These are phyloP conservation scores for Lonicera japonica DNA, from an alignment of 129 eudicot species.

Conservation along the genomic window DNA sequence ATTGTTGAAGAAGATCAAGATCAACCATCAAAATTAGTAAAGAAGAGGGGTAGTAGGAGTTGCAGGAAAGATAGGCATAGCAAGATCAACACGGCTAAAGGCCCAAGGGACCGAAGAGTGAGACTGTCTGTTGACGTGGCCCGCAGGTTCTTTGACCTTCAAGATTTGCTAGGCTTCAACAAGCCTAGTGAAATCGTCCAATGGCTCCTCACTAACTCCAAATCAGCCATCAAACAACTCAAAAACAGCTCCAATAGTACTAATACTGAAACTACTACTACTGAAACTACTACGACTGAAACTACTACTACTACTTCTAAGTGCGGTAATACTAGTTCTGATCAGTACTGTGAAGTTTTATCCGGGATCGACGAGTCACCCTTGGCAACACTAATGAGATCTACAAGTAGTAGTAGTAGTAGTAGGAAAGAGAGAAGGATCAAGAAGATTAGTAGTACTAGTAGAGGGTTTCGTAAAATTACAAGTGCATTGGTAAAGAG, in stretches of 20 bases:
- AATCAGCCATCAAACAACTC: constrained; percentile 28
- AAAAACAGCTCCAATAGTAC: neutral
- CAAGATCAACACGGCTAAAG: constrained; percentile 41
- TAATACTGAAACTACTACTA: too few species aligned
- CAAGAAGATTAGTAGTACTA: too few species aligned
- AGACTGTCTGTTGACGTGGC: constrained; percentile 44
- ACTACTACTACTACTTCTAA: constrained; percentile 1
- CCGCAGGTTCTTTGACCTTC: constrained; percentile 29
- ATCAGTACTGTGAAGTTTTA: constrained; percentile 15
- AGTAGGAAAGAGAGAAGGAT: too few species aligned
- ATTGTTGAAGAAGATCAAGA: too few species aligned
- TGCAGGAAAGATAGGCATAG: constrained; percentile 32
- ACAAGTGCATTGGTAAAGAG: neutral
- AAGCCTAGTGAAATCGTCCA: constrained; percentile 40
- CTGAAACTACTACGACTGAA: too few species aligned
- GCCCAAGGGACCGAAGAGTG: constrained; percentile 43
- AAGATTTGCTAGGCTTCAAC: constrained; percentile 35
- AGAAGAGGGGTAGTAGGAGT: too few species aligned
- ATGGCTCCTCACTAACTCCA: constrained; percentile 29
- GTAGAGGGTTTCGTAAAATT: neutral
- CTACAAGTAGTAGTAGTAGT: too few species aligned
- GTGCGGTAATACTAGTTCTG: too few species aligned
- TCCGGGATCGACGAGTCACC: constrained; percentile 1
- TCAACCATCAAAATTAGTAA: too few species aligned
- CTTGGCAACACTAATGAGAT: neutral